These are phyloP conservation scores for Ambrosiella beaveri DNA, from an alignment of 2,329 filamentous ascomycete species.

Conservation along the genomic window DNA sequence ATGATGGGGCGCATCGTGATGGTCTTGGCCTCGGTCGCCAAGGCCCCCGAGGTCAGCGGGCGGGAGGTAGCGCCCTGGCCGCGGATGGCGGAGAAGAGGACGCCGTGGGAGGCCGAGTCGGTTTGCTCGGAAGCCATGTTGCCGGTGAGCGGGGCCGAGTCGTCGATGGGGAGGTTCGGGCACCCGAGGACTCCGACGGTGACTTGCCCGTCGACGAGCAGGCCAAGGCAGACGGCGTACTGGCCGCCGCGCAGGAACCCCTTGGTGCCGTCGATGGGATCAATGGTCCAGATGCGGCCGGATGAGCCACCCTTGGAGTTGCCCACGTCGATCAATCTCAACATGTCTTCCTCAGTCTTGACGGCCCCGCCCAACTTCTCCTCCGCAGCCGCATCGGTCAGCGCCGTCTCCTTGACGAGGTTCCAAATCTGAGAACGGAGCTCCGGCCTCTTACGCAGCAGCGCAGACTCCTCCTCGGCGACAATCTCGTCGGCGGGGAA, in stretches of 20 bases:
- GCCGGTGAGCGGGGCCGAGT: constrained; percentile 48
- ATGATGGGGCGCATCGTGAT: constrained; percentile 51
- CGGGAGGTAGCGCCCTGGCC: constrained; percentile 69
- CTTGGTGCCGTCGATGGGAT: constrained; percentile 96
- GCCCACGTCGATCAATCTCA: constrained; percentile 49
- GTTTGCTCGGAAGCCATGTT: constrained; percentile 44
- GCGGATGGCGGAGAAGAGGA: constrained; percentile 70
- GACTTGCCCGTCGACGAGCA: constrained; percentile 86
- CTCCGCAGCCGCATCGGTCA: constrained; percentile 40
- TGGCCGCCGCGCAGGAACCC: constrained; percentile 92
- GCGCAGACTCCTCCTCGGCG: constrained; percentile 80
- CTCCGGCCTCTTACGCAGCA: constrained; percentile 52
- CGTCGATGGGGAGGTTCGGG: constrained; percentile 83
- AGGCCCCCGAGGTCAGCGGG: constrained; percentile 40
- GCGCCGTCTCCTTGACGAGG: constrained; percentile 47
- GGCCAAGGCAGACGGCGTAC: constrained; percentile 83
- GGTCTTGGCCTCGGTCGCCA: constrained; percentile 35
- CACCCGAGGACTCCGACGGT: constrained; percentile 89
- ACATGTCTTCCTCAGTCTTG: constrained; percentile 46
- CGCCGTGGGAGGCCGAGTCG: constrained; percentile 56
- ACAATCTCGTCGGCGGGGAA: constrained; percentile 88
- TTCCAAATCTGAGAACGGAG: constrained; percentile 62
- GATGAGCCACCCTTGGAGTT: constrained; percentile 52
- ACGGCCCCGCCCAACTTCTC: constrained; percentile 55
- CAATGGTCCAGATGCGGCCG: constrained; percentile 86